These are phyloP conservation scores for Mucor irregularis DNA, from an alignment of 371 early-diverging fungal species.

Conservation along the genomic window DNA sequence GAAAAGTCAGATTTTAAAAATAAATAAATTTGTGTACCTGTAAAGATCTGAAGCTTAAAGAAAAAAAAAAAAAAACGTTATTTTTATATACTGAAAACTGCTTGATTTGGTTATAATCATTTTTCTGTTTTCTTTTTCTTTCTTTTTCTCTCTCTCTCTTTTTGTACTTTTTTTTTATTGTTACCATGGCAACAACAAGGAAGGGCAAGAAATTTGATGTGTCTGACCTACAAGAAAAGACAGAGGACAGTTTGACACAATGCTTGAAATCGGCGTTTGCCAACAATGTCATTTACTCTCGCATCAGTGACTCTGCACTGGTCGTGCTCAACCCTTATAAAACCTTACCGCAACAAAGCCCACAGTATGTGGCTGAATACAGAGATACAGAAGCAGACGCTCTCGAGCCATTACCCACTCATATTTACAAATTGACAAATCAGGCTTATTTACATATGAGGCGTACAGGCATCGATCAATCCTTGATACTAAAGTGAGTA, in stretches of 20 bases:
- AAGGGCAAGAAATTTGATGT: slow-evolving; percentile 10
- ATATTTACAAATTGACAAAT: slow-evolving; percentile 80
- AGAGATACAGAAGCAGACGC: slow-evolving; percentile 65
- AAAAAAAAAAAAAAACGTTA: not conserved
- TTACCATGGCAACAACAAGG: not conserved
- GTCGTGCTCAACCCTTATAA: slow-evolving; percentile 66
- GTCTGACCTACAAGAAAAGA: slow-evolving; percentile 4
- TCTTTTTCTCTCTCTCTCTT: not conserved
- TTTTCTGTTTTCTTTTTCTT: not conserved
- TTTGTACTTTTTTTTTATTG: not conserved
- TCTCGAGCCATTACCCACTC: slow-evolving; percentile 62
- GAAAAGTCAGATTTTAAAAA: slow-evolving; percentile 78
- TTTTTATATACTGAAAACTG: not conserved
- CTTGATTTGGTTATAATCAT: not conserved
- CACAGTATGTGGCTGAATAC: slow-evolving; percentile 77
- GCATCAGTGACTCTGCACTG: slow-evolving; percentile 60
- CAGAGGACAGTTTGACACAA: slow-evolving; percentile 18
- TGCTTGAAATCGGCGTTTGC: slow-evolving; percentile 32
- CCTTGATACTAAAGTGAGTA: slow-evolving; percentile 72
- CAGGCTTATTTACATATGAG: slow-evolving; percentile 81
- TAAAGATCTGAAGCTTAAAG: too few species aligned
- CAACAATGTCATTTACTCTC: slow-evolving; percentile 60
- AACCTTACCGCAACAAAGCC: slow-evolving; percentile 38
- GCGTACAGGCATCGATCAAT: slow-evolving; percentile 81
- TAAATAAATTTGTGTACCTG: not conserved